Evolutionary conservation across 129 eudicot species (phyloP).

Genomic region (Heracleum sosnowskyi): DNA sequence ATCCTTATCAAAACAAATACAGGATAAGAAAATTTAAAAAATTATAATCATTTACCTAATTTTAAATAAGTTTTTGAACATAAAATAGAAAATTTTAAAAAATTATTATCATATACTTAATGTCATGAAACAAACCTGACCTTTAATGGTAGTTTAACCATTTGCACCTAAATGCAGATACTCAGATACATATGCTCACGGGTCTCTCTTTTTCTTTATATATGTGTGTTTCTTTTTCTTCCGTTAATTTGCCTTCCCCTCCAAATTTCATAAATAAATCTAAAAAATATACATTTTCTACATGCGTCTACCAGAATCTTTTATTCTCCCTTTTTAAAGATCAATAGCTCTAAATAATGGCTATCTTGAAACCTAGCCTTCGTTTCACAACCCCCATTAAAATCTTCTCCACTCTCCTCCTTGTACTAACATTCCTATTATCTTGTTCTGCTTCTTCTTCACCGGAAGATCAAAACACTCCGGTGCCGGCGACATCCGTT

Average conservation of each 20-base stretch:
- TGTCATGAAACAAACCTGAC: too few species aligned
- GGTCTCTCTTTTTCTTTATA: too few species aligned
- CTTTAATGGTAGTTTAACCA: too few species aligned
- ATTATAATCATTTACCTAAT: too few species aligned
- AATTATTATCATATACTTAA: too few species aligned
- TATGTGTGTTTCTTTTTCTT: neutral
- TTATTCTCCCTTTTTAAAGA: neutral
- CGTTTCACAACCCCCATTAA: neutral
- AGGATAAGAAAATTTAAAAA: too few species aligned
- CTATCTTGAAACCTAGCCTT: neutral
- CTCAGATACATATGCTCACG: too few species aligned
- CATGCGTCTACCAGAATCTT: neutral
- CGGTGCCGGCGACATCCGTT: neutral
- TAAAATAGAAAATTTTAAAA: too few species aligned
- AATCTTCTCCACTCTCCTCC: conserved; percentile 11
- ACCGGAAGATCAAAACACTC: neutral
- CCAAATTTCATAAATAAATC: neutral
- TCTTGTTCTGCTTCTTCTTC: conserved; percentile 15
- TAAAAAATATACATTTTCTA: neutral
- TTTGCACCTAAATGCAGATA: too few species aligned
- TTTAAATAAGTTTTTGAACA: too few species aligned
- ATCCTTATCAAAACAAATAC: too few species aligned
- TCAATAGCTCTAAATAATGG: neutral
- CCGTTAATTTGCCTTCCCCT: neutral
- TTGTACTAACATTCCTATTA: neutral